Conservation (phyloP, 345 rosid genomes). For the Rubroshorea leprosula region DNA sequence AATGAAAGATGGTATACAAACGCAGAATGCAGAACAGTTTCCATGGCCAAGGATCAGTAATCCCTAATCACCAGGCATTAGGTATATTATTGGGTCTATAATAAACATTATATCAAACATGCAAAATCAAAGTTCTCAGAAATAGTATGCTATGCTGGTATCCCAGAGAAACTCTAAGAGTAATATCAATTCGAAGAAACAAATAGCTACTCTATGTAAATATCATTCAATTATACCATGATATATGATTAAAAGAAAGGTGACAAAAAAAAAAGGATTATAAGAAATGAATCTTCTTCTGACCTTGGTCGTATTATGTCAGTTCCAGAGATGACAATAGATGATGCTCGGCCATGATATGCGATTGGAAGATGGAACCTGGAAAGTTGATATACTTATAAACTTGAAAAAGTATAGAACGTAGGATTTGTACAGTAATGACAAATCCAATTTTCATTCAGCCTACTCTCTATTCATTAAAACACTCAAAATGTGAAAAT, state of each 20-base stretch:
- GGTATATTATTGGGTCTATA: background rate
- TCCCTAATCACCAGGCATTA: background rate
- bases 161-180: background rate
- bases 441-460: constrained; percentile 2
- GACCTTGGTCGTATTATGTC: constrained; percentile 81
- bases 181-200: background rate
- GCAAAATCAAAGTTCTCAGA: background rate
- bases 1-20: background rate
- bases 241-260: background rate
- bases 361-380: constrained; percentile 98
- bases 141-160: background rate
- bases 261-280: background rate
- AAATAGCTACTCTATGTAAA: background rate
- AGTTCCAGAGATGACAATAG: constrained; percentile 87
- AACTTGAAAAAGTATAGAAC: constrained; percentile 5
- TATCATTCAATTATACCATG: background rate
- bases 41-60: background rate
- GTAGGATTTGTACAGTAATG: background rate
- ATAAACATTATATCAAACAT: background rate
- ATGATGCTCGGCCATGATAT: constrained; percentile 94
- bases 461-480: background rate
- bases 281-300: background rate
- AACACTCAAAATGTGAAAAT: background rate
- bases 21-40: background rate
- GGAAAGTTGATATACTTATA: constrained; percentile 16